Conservation (phyloP, 2,329 filamentous ascomycete species). For the Claviceps spartinae region DNA sequence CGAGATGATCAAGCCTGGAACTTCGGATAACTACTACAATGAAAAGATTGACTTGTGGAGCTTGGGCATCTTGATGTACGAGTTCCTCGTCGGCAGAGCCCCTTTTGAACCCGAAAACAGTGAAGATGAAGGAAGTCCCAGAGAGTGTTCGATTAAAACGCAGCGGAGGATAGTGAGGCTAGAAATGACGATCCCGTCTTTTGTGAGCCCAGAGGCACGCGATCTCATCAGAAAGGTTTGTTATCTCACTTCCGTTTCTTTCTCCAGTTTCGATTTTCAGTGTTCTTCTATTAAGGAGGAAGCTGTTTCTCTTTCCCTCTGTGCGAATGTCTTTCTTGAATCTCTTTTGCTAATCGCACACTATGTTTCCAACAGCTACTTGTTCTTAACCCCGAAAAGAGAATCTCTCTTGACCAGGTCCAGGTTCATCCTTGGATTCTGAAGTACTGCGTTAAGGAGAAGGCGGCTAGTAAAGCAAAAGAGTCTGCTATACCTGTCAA, state of each 20-base stretch:
- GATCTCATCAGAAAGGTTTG: constrained; percentile 84
- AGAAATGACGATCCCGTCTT: constrained; percentile 85
- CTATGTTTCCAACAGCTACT: constrained; percentile 48
- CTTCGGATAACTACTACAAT: constrained; percentile 75
- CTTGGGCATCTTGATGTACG: constrained; percentile 86
- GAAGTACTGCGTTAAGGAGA: constrained; percentile 74
- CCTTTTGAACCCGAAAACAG: constrained; percentile 64
- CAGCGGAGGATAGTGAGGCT: constrained; percentile 76
- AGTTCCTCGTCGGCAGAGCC: constrained; percentile 90
- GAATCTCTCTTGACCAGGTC: constrained; percentile 79
- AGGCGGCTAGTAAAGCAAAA: constrained; percentile 39
- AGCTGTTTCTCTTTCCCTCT: no score
- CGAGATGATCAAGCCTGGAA: constrained; percentile 84
- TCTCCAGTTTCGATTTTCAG: not conserved
- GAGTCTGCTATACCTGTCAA: constrained; percentile 11
- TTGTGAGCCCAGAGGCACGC: constrained; percentile 77
- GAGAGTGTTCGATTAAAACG: constrained; percentile 51
- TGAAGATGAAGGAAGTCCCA: no score
- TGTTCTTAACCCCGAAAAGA: constrained; percentile 85
- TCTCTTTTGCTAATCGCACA: constrained; percentile 11
- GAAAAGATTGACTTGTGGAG: constrained; percentile 97
- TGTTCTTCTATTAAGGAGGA: no score
- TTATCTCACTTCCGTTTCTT: constrained; percentile 2
- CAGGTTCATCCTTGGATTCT: constrained; percentile 90
- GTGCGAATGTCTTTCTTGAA: not conserved